phyloP scores from a whole-genome alignment of 768 basidiomycete genomes.

The Lepiota subincarnata region DNA sequence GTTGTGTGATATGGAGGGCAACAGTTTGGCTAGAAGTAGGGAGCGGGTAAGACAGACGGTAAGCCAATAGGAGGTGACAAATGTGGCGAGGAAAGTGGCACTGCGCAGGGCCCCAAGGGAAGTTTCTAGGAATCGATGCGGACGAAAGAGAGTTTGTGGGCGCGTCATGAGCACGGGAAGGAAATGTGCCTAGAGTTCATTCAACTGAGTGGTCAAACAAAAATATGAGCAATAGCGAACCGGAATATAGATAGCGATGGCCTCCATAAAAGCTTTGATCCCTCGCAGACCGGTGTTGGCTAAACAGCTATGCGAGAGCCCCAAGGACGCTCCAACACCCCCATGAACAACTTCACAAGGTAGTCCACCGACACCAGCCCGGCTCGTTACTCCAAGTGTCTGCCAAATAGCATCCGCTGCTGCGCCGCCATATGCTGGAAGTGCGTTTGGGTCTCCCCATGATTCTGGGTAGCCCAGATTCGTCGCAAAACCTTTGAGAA shows the following conservation, averaged over 20 bases:
- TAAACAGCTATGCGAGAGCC: conserved; percentile 52
- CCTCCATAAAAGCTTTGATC: conserved; percentile 54
- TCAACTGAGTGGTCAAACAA: background rate
- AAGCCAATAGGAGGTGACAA: conserved; percentile 69
- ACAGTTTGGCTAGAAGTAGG: conserved; percentile 53
- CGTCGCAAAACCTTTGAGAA: conserved; percentile 42
- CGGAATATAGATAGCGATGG: conserved; percentile 65
- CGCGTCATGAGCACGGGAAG: conserved; percentile 60
- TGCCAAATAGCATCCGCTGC: conserved; percentile 53
- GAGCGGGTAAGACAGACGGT: conserved; percentile 68
- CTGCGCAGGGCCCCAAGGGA: conserved; percentile 56
- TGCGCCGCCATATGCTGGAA: conserved; percentile 63
- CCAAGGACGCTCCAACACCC: conserved; percentile 39
- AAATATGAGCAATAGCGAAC: conserved; percentile 38
- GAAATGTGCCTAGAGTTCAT: conserved; percentile 54
- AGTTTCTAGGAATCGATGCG: conserved; percentile 35
- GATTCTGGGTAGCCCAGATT: conserved; percentile 55
- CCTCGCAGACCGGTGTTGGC: conserved; percentile 55
- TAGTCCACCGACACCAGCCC: conserved; percentile 60
- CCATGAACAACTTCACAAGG: conserved; percentile 77
- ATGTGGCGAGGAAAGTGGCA: conserved; percentile 67
- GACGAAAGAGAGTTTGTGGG: conserved; percentile 47
- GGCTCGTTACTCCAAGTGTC: conserved; percentile 44
- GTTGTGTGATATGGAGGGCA: conserved; percentile 69
- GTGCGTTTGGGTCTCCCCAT: conserved; percentile 57